Evolutionary conservation across 2,329 filamentous ascomycete genomes (phyloP), one percentile per base, ranked within the genome.

Genomic region (Cryphonectria nitschkei): DNA sequence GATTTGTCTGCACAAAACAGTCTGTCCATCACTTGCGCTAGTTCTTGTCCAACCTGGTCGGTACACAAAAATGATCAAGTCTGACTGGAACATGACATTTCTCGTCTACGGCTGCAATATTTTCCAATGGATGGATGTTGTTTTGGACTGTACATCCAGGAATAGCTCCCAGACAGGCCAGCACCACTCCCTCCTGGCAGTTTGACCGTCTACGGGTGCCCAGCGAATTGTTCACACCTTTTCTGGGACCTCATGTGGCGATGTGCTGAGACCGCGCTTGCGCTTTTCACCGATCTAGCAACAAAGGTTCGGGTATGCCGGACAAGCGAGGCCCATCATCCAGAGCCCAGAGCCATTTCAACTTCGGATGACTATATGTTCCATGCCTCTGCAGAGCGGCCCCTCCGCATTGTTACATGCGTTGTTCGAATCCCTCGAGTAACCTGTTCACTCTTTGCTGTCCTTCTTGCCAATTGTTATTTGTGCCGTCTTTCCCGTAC

Each of bases 391-490:
- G 19, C 16, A 34, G 16, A 61, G 32, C 11, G 19, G 11, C 7
- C 32, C 32, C 8, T 37, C 34, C 16, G 26, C 19, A 19, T 22
- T 5, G 34, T 22, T 8, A 14, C 8, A 39, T 61, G 5, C 11
- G n/a, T 61, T 16, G 22, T 39, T 39, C 32, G 4, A 8, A 39
- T 26, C 13, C 58, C 22, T 32, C 11, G 29, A 65, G 39, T n/a
- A 13, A 29, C 26, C 5, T 34, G 13, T 34, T 65, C 26, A 65
- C 63, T 65, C 63, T 29, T 34, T 52, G 32, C 60, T 22, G 34
- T 72, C 67, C 52, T 37, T 69, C 63, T 46, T 73, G 14, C 71
- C 52, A 43, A 71, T 68, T 26, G 68, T 68, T 16, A 32, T 56
- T n/a, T 67, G 46, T n/a, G 71, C 62, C 56, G 58, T 67, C 41